These are phyloP conservation scores for Chenopodium album DNA, from an alignment of 148 eudicot genomes.

Conservation along the genomic window DNA sequence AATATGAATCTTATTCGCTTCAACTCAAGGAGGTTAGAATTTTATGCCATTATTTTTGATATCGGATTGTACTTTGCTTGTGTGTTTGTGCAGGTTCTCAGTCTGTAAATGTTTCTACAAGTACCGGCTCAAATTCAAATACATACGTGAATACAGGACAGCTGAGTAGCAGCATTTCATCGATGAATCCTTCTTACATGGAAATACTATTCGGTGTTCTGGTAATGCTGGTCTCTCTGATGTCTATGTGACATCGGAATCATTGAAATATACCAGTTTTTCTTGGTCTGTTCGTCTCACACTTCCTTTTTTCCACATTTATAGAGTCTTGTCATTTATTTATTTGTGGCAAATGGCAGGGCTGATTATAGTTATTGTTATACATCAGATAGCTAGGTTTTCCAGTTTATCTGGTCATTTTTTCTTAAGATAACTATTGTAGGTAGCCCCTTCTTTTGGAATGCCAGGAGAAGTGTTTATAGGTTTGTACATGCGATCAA, in stretches of 20 bases:
- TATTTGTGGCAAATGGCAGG: slow-evolving; percentile 23
- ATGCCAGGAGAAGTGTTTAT: slow-evolving; percentile 4
- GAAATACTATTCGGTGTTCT: slow-evolving; percentile 21
- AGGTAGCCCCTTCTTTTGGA: slow-evolving; percentile 18
- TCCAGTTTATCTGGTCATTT: background rate
- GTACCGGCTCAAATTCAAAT: slow-evolving; percentile 56
- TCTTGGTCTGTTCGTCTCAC: background rate
- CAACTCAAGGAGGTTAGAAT: background rate
- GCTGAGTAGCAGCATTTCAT: slow-evolving; percentile 41
- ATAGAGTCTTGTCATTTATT: slow-evolving; percentile 15
- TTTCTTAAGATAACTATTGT: background rate
- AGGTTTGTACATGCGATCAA: slow-evolving; percentile 12
- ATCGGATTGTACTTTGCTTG: background rate
- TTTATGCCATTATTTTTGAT: background rate
- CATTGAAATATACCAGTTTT: no score
- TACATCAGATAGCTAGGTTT: slow-evolving; percentile 1
- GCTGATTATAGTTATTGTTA: slow-evolving; percentile 15
- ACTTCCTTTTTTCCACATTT: background rate
- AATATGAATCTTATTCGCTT: background rate
- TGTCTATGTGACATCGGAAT: slow-evolving; percentile 13
- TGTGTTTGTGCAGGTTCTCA: slow-evolving; percentile 48
- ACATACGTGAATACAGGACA: slow-evolving; percentile 72
- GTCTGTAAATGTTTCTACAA: slow-evolving; percentile 69
- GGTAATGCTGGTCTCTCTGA: slow-evolving; percentile 19
- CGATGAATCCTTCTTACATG: slow-evolving; percentile 19